Evolutionary conservation across 2,329 filamentous ascomycete species (phyloP), one percentile per base, ranked within the genome.

Genomic region (Microascus cirrosus): DNA sequence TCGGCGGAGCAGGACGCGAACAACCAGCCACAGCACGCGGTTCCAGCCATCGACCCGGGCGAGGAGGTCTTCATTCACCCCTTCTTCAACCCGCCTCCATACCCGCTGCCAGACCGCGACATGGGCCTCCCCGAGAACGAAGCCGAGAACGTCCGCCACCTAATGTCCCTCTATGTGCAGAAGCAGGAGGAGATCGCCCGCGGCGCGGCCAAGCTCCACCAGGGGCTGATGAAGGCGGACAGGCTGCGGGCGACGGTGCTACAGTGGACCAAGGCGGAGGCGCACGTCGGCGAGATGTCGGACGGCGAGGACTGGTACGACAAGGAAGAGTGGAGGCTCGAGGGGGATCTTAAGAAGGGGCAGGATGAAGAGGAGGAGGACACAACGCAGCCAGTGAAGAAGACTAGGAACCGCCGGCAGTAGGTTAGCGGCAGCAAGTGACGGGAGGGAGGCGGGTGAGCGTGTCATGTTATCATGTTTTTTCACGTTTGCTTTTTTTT

Each of bases 221-320:
- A 84, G 55, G 87, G 89, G 1, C 76, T 95, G 56, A 75, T 91
- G 61, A 81, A 82, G 64, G 88, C 88, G 1, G 85, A 93, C 63
- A 80, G 87, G 52, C 79, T 88, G 69, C 80, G 89, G 32, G 83
- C 82, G 64, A 80, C 84, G 22, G 87, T 94, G 2, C 79, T 86
- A 67, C 81, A 82, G 63, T 91, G 87, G 85, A 80, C 85, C 63
- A 90, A 90, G 68, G 86, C 89, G 1, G 89, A 93, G 71, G 88
- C 80, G 24, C 89, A 93, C 65, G 77, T 76, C 56, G 82, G 84
- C 1, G 88, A 92, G 69, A 85, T 94, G 85, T 91, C 87, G 55
- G 90, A 95, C 67, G 89, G 89, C 12, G 90, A 95, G 74, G 90
- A 95, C 68, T 95, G 89, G 87, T 92, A 91, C 67, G 90, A 95